phyloP scores from a whole-genome alignment of 1,139 yeast genomes.

The Suhomyces yuchorum region DNA sequence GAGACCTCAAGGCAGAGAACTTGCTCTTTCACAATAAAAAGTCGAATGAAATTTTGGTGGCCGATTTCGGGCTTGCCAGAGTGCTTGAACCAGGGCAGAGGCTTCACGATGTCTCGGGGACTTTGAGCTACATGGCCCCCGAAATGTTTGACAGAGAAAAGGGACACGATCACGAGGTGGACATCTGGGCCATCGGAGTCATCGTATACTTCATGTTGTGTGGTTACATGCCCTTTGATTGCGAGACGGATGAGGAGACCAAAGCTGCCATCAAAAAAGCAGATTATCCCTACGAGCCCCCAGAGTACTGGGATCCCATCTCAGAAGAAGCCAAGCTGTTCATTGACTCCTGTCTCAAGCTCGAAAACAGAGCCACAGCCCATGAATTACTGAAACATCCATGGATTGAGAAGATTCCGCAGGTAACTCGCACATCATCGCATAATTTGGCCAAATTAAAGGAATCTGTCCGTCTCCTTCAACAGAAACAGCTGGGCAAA shows the following conservation, averaged over 20 bases:
- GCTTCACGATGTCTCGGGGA: constrained; percentile 51
- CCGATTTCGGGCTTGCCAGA: constrained; percentile 71
- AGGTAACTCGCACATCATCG: not conserved
- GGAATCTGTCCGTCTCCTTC: constrained; percentile 14
- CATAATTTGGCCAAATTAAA: constrained; percentile 6
- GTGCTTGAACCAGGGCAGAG: constrained; percentile 22
- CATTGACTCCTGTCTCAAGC: constrained; percentile 53
- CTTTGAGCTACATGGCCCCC: constrained; percentile 77
- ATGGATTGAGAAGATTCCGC: constrained; percentile 30
- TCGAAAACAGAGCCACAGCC: constrained; percentile 49
- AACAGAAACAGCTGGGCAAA: constrained; percentile 7
- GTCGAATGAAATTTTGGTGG: constrained; percentile 55
- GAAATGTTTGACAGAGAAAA: constrained; percentile 52
- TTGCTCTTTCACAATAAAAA: constrained; percentile 30
- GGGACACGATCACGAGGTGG: constrained; percentile 65
- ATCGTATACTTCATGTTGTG: constrained; percentile 69
- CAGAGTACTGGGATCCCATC: constrained; percentile 59
- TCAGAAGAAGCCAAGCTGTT: constrained; percentile 60
- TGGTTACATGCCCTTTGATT: constrained; percentile 80
- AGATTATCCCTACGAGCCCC: constrained; percentile 63
- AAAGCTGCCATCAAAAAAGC: constrained; percentile 58
- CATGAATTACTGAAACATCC: constrained; percentile 51
- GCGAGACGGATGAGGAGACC: constrained; percentile 73
- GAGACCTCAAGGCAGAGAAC: constrained; percentile 48
- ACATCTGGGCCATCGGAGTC: constrained; percentile 80